Base-by-base conservation (phyloP, 495 filamentous ascomycete species). In the Penicillium maclennaniae region DNA sequence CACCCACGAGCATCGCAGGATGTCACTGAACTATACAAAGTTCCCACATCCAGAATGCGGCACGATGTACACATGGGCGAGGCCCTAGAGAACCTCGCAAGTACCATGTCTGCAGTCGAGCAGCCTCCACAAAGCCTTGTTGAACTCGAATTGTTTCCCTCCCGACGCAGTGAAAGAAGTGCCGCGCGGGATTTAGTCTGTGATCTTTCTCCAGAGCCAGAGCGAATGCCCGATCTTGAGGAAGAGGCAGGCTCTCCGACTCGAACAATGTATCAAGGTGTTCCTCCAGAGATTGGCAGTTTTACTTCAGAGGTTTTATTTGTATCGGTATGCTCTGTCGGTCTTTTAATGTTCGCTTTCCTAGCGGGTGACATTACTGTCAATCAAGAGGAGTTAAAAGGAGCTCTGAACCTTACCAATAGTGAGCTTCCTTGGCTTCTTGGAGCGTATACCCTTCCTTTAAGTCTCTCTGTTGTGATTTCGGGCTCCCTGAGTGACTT, bases 301-400 rank as follows among this genome's bases (percentile, higher is more conserved):
- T 50, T 59, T 7, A 59, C 56, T 9, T 38, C 51, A 6, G 56
- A 59, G 31, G 42, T 55, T 16, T 57, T 76, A 17, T 72, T 76
- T 34, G 60, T 79, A 19, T 50, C 68, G 0, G 69, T 76, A 16
- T 79, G 74, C 58, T 74, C 73, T 1, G 65, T 68, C 14, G 71
- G 75, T 1, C 67, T 77, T 45, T 54, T 79, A 53, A 63, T 79
- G n/a, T 78, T 74, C 48, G 65, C 74, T 1, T 72, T 78, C 21
- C 59, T 73, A 3, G 61, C 73, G 26, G 76, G 76, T 0, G 71
- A 79, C 45, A 64, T 75, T 25, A 62, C 62, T 0, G 69, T 73
- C 0, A 65, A 64, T 12, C 76, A 79, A 49, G 51, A 61, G 16
- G 51, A 61, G 7, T 60, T 77, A 23, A 59, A 60, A 27, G 10